These are phyloP conservation scores for Ceratocystiopsis minuta DNA, from an alignment of 2,329 filamentous ascomycete species.

Conservation along the genomic window DNA sequence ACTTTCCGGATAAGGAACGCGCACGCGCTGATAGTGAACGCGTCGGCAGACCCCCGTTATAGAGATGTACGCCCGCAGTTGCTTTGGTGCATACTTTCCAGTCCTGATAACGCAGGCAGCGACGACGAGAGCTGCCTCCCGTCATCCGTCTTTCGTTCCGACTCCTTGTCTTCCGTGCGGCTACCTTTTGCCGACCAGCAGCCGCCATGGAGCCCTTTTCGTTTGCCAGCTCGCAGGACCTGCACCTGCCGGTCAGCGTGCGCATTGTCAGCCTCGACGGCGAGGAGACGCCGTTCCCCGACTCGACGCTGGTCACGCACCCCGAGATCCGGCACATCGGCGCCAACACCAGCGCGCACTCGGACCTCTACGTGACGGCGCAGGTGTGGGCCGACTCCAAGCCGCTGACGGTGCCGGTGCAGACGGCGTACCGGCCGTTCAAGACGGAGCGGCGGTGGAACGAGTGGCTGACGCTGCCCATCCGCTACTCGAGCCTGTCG, in stretches of 20 bases:
- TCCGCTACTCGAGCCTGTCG: conserved; percentile 68
- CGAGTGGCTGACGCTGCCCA: conserved; percentile 82
- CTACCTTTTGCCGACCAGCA: not conserved
- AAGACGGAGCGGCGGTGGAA: conserved; percentile 68
- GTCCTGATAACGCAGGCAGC: too few relatives aligned
- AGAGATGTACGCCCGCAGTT: too few relatives aligned
- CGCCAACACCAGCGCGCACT: conserved; percentile 59
- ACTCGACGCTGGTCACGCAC: conserved; percentile 59
- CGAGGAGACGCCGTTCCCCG: conserved; percentile 53
- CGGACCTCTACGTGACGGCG: conserved; percentile 81
- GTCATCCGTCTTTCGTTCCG: too few relatives aligned
- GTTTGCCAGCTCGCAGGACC: conserved; percentile 74
- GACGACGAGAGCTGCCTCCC: too few relatives aligned
- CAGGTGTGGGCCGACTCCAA: conserved; percentile 96
- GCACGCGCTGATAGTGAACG: too few relatives aligned
- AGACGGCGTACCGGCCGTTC: conserved; percentile 86
- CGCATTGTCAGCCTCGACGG: conserved; percentile 61
- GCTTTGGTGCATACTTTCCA: too few relatives aligned
- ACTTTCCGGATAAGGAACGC: too few relatives aligned
- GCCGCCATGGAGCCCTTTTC: conserved; percentile 76
- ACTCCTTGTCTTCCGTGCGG: too few relatives aligned
- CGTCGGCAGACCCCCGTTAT: too few relatives aligned
- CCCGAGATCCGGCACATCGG: conserved; percentile 74
- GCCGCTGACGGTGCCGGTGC: conserved; percentile 74
- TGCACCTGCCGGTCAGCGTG: conserved; percentile 54